A percentile compares a stretch with the other conserved stretches of the same genome.
phyloP scores from a whole-genome alignment of 257 asterid species.

The Solanum ossicruentum region DNA sequence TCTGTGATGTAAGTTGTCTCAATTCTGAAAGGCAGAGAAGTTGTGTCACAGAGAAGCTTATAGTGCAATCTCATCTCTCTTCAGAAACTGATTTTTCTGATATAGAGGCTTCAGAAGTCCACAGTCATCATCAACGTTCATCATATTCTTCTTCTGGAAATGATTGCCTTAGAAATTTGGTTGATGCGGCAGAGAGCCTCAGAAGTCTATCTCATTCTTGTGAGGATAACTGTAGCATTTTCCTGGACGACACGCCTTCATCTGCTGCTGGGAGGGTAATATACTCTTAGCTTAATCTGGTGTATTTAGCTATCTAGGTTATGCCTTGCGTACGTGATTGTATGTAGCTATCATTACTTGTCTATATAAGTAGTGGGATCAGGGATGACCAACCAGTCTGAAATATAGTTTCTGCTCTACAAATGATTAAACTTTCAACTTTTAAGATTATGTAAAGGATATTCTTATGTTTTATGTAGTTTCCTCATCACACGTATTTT shows the following conservation, averaged over 20 bases:
- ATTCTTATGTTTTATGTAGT: background rate
- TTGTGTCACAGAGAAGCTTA: background rate
- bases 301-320: background rate
- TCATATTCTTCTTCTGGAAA: conserved; percentile 1
- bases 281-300: background rate
- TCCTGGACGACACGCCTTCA: background rate
- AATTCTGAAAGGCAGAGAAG: background rate
- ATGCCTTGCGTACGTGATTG: background rate
- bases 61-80: background rate
- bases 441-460: background rate
- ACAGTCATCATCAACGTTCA: background rate
- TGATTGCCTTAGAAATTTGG: background rate
- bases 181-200: background rate
- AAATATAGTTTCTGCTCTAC: background rate
- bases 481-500: background rate
- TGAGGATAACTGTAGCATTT: conserved; percentile 1
- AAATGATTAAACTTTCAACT: background rate
- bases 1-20: background rate
- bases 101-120: background rate
- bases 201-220: background rate
- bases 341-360: background rate
- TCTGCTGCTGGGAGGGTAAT: conserved; percentile 8
- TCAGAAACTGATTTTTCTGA: background rate
- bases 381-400: background rate
- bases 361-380: background rate